phyloP scores from a whole-genome alignment of 129 eudicot species.

The Gnaphalium uliginosum region DNA sequence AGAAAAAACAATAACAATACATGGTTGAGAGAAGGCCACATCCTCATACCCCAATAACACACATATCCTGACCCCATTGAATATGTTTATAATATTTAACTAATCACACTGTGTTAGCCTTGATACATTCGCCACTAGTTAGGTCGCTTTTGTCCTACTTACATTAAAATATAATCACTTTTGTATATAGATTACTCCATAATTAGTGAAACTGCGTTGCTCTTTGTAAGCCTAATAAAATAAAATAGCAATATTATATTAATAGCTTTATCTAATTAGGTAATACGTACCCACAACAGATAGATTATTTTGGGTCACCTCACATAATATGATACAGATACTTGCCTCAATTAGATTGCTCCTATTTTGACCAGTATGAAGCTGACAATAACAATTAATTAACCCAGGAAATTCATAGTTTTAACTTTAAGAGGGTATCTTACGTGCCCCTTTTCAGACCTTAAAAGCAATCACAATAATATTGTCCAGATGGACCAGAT shows the following conservation, averaged over 20 bases:
- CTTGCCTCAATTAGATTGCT: neutral
- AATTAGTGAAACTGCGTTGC: conserved; percentile 11
- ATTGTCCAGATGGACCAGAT: conserved; percentile 21
- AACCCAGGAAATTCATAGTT: neutral
- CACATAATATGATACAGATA: conserved; percentile 1
- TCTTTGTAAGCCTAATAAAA: conserved; percentile 18
- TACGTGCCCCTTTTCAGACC: neutral
- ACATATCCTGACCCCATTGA: conserved; percentile 4
- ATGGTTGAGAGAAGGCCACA: conserved; percentile 37
- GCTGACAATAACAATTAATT: neutral
- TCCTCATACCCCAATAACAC: conserved; percentile 3
- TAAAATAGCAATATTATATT: conserved; percentile 25
- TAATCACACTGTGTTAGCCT: conserved; percentile 5
- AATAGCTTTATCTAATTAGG: conserved; percentile 16
- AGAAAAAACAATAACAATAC: conserved; percentile 21
- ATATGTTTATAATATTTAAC: conserved; percentile 15
- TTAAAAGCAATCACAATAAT: neutral
- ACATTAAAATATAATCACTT: neutral
- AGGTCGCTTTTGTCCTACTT: neutral
- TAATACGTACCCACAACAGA: conserved; percentile 22
- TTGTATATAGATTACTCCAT: neutral
- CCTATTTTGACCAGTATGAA: neutral
- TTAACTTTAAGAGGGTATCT: neutral
- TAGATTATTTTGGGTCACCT: conserved; percentile 17
- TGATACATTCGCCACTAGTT: conserved; percentile 22